phyloP scores from a whole-genome alignment of 1,284 basidiomycete species.

The Paramarasmius palmivorus region DNA sequence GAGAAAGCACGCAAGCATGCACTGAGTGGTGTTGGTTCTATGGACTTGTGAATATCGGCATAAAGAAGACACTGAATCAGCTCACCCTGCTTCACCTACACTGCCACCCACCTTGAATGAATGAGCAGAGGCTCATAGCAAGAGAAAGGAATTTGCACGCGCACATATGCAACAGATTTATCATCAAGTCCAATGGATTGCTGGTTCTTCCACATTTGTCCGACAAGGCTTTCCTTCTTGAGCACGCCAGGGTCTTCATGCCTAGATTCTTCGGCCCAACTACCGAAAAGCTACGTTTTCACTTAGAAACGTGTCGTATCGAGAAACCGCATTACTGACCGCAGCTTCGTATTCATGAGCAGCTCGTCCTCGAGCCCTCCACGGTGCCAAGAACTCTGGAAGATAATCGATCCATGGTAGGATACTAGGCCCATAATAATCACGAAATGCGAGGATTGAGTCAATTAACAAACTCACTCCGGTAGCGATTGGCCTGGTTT shows the following conservation, averaged over 20 bases:
- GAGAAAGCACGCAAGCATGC: background rate
- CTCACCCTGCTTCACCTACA: slow-evolving; percentile 1
- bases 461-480: background rate
- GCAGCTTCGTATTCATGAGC: background rate
- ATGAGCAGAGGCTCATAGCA: background rate
- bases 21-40: background rate
- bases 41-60: background rate
- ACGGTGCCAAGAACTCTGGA: background rate
- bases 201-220: background rate
- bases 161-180: background rate
- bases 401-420: background rate
- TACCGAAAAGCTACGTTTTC: background rate
- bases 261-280: background rate
- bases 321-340: background rate
- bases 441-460: background rate
- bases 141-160: background rate
- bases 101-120: background rate
- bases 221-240: background rate
- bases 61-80: background rate
- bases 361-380: background rate
- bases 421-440: background rate
- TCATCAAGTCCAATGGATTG: background rate
- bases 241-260: background rate
- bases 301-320: background rate
- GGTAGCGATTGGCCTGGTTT: background rate